These are phyloP conservation scores for Lentinus tigrinus DNA, from an alignment of 768 basidiomycete genomes.

Conservation along the genomic window DNA sequence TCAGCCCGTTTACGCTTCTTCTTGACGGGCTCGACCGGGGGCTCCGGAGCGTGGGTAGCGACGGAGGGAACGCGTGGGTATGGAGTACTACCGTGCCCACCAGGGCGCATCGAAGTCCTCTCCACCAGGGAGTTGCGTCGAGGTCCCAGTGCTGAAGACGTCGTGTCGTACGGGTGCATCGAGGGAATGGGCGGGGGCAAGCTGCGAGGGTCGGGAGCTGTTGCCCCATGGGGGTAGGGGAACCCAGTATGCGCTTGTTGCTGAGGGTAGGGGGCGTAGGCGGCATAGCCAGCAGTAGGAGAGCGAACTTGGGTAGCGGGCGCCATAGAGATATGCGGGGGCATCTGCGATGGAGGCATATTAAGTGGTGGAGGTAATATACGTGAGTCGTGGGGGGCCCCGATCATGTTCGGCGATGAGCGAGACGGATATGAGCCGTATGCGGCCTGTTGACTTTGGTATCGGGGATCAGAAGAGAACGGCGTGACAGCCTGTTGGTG, in stretches of 20 bases:
- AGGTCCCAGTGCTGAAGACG: conserved; percentile 19
- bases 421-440: conserved; percentile 50
- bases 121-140: conserved; percentile 37
- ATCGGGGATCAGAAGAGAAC: conserved; percentile 45
- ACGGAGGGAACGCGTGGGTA: conserved; percentile 45
- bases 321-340: conserved; percentile 21
- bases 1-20: conserved; percentile 88
- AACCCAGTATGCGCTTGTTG: conserved; percentile 30
- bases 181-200: conserved; percentile 24
- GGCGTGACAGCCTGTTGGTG: conserved; percentile 19
- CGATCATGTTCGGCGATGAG: conserved; percentile 46
- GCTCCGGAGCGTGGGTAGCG: conserved; percentile 20
- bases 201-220: conserved; percentile 37
- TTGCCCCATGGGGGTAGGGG: conserved; percentile 23
- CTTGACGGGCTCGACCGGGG: conserved; percentile 55
- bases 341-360: conserved; percentile 20
- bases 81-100: conserved; percentile 44
- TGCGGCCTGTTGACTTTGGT: conserved; percentile 36
- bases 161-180: conserved; percentile 9
- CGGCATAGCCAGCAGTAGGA: conserved; percentile 61
- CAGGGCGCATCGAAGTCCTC: conserved; percentile 20
- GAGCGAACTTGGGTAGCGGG: conserved; percentile 48
- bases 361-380: conserved; percentile 61
- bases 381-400: conserved; percentile 50
- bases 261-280: conserved; percentile 49